A percentile compares a stretch with the other conserved stretches of the same genome.
Evolutionary conservation across 75 land plant species (phyloP).

Genomic region (Cupressus sempervirens): DNA sequence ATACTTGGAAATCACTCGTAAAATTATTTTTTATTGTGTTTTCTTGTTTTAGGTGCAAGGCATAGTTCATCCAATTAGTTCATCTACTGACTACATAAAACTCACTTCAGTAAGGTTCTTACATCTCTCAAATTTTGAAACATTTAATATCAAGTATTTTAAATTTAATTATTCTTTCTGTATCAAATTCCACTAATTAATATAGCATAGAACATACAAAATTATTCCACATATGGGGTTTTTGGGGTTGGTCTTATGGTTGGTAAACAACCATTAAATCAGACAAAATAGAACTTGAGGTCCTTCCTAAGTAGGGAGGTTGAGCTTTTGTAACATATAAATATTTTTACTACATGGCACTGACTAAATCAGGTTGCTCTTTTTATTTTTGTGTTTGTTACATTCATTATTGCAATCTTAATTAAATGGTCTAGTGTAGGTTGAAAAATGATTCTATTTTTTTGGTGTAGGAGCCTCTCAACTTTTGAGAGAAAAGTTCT

Average conservation of each 20-base stretch:
- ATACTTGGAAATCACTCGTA: neutral
- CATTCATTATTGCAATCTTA: neutral
- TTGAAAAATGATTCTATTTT: too few species aligned
- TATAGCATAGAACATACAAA: neutral
- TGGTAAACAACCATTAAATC: neutral
- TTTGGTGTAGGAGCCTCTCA: too few species aligned
- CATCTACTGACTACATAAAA: constrained; percentile 76
- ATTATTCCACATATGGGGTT: neutral
- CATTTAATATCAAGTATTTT: neutral
- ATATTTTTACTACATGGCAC: neutral
- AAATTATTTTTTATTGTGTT: neutral
- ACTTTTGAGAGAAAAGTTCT: too few species aligned
- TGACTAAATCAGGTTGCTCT: neutral
- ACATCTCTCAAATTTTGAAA: neutral
- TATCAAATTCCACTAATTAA: neutral
- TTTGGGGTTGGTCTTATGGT: neutral
- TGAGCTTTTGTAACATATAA: neutral
- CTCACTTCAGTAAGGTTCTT: constrained; percentile 63
- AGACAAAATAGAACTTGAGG: neutral
- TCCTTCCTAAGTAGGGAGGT: neutral
- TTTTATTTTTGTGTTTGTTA: neutral
- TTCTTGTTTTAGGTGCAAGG: constrained; percentile 65
- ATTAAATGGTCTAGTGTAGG: too few species aligned
- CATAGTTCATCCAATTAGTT: constrained; percentile 80
- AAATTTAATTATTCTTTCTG: neutral